Base-by-base conservation (phyloP, 1,284 basidiomycete species). In the Pyrrhoderma lamaoense region DNA sequence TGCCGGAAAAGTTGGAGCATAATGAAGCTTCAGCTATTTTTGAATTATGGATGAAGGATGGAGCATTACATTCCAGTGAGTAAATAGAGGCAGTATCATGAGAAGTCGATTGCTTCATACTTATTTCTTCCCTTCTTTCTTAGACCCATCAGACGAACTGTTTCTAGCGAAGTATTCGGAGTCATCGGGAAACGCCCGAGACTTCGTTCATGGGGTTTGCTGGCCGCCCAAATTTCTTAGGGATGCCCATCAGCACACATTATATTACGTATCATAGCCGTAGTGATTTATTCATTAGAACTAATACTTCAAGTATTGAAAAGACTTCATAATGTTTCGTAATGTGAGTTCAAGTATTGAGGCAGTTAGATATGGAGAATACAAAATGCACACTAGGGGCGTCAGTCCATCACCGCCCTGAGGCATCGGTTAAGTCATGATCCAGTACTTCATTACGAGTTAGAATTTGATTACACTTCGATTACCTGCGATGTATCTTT, bases 161-260 rank as follows among this genome's bases (percentile, higher is more conserved):
- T 89, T 89, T 66, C 64, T 89, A 59, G 67, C 78, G 8, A 87
- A 87, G 65, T 89, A 85, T 59, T 75, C 77, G 2, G 84, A 88
- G 61, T 75, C 82, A 8, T 74, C 73, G 47, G 87, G 86, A 44
- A 89, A 89, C 62, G 71, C 86, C 19, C 71, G 85, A 51, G 77
- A 80, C 50, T 88, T 89, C 59, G 81, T 89, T 35, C 80, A 81
- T 79, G 78, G 55, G 85, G 85, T 2, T 58, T 89, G 31, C 63
- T 88, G 45, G 56, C 64, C 34, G 69, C 70, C n/a, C 52, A 50
- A 31, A 40, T 31, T 25, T 49, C 52, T 42, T 54, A 54, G 36
- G 16, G 45, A 39, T 8, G 45, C 16, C 31, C 25, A 39, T 18
- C 34, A 38, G 34, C 16, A 23, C 27, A 19, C 23, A 45, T 27